These are phyloP conservation scores for Hyphopichia khmerensis DNA, from an alignment of 1,139 yeast genomes.

Conservation along the genomic window DNA sequence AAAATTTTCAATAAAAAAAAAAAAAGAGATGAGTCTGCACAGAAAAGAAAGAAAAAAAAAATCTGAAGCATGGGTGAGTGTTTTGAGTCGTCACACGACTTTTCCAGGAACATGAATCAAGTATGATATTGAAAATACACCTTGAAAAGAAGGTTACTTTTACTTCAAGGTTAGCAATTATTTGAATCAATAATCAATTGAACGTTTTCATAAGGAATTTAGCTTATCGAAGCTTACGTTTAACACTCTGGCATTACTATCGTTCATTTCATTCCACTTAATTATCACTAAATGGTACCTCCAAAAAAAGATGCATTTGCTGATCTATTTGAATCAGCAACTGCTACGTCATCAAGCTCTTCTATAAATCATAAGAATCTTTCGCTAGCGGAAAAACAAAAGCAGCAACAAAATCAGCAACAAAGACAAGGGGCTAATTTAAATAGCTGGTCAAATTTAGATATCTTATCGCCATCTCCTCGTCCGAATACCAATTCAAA, in stretches of 20 bases:
- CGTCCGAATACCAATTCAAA: slow-evolving; percentile 16
- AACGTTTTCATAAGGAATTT: too few relatives aligned
- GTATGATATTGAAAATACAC: too few relatives aligned
- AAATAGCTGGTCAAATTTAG: slow-evolving; percentile 25
- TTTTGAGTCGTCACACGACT: neutral
- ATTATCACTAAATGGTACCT: slow-evolving; percentile 19
- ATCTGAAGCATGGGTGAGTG: neutral
- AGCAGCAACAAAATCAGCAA: slow-evolving; percentile 8
- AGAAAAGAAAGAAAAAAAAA: neutral
- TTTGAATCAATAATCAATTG: too few relatives aligned
- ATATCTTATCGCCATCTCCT: slow-evolving; percentile 13
- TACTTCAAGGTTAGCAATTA: too few relatives aligned
- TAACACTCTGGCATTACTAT: too few relatives aligned
- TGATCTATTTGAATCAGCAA: slow-evolving; percentile 43
- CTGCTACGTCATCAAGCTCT: slow-evolving; percentile 10
- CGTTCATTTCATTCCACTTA: too few relatives aligned
- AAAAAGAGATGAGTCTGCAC: neutral
- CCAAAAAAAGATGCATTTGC: slow-evolving; percentile 51
- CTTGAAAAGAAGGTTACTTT: too few relatives aligned
- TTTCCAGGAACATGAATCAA: too few relatives aligned
- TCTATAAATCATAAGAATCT: slow-evolving; percentile 11
- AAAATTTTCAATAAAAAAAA: neutral
- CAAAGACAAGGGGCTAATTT: too few relatives aligned
- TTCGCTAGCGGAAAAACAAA: slow-evolving; percentile 22
- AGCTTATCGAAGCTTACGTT: too few relatives aligned